Base-by-base conservation (phyloP, 306 rosid genomes). In the Sicyos baderoa region DNA sequence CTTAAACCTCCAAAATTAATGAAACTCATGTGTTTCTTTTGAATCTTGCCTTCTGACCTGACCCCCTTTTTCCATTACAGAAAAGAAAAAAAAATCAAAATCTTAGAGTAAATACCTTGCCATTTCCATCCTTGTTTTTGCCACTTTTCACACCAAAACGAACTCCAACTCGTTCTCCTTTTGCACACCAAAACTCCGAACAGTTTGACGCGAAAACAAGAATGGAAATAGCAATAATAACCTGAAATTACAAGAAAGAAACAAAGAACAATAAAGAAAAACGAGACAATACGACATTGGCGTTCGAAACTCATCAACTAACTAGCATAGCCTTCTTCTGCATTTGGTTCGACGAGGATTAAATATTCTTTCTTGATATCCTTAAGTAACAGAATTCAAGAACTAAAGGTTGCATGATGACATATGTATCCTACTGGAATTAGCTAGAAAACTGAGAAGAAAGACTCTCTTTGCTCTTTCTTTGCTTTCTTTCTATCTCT, bases 101-200 rank as follows among this genome's bases (percentile, higher is more conserved):
- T 17, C 25, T 59, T 37, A 51, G 13, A 71, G 35, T 27, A 48
- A 58, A 37, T 58, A 75, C 72, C 73, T 63, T 54, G 74, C 80
- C 78, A 85, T 87, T 87, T 89, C 86, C 87, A 84, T 83, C 82
- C 78, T 82, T 87, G 92, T 84, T 86, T 87, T 84, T 80, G 63
- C 51, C 42, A 27, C 56, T 15, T 66, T 40, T 12, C 45, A 7
- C 45, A 40, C 8, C 45, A 40, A 40, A 40, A 40, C 2, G 12
- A 40, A 40, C 45, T 40, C 45, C 45, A 40, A 40, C n/a, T n/a
- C 11, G 45, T 40, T 40, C 45, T 7, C 8, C 11, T 40, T 40
- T 40, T 40, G 42, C 42, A 40, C 11, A 40, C 45, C 45, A 40
- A 40, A 40, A 40, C 45, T 44, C 19, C 19, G 63, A 73, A 63